Conservation (phyloP, 2,329 filamentous ascomycete genomes). For the Trichophaea hybrida region DNA sequence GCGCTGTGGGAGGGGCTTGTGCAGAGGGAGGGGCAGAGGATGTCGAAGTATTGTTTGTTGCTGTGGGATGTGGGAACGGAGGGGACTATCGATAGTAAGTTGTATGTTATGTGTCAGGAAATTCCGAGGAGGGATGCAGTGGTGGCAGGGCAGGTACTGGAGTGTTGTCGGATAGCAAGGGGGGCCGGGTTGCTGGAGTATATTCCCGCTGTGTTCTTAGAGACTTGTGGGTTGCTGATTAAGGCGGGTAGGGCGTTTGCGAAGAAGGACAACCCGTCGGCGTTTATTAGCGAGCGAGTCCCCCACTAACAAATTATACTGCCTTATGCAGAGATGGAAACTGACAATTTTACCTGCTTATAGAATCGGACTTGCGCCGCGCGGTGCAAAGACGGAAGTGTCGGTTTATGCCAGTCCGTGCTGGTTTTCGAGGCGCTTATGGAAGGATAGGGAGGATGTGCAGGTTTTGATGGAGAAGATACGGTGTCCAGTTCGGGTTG, state of each 20-base stretch:
- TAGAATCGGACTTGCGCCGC: neutral
- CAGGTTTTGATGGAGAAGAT: neutral
- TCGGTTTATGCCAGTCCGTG: slow-evolving; percentile 1
- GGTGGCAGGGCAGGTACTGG: neutral
- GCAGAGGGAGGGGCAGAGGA: neutral
- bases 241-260: neutral
- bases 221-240: neutral
- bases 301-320: neutral
- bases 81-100: neutral
- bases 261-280: neutral
- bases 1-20: neutral
- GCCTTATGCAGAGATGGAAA: neutral
- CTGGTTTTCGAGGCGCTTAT: neutral
- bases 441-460: neutral
- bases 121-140: neutral
- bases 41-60: neutral
- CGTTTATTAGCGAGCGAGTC: neutral
- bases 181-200: slow-evolving; percentile 1
- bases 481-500: too few species aligned
- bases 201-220: neutral
- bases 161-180: neutral
- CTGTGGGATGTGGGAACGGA: neutral
- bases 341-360: too few species aligned
- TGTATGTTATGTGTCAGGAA: slow-evolving; percentile 3
- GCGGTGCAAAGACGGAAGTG: neutral